Base-by-base conservation (phyloP, 2,329 filamentous ascomycete species). In the Juglanconis oblonga region DNA sequence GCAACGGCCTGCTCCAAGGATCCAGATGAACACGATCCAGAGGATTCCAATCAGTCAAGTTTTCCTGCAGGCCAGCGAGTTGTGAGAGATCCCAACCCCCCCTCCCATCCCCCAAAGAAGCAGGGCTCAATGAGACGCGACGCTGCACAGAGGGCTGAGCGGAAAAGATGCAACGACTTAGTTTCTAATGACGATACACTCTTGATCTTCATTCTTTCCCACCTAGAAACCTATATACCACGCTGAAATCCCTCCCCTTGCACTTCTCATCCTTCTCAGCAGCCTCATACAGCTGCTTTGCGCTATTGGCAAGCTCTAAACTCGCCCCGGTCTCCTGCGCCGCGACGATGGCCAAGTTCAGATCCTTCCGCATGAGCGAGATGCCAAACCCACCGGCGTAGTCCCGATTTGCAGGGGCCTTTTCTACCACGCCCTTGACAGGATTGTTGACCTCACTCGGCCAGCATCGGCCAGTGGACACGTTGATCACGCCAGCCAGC, bases 381-480 rank as follows among this genome's bases (percentile, higher is more conserved):
- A 94, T 84, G 2, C 89, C 89, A 66, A 94, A 95, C 0, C 91
- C 91, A 50, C 91, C 91, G 17, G 78, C 74, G 68, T 92, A 99
- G 57, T 89, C 92, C 59, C 89, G 81, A 57, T 81, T 84, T 0
- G 92, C 89, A 0, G 94, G 92, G 2, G 91, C 85, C 0, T 82
- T 85, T 62, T 88, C 86, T 29, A 94, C 82, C 0, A 97, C 92
- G 13, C 92, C 93, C 10, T 87, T 87, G 3, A 98, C 92, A 0
- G 95, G 95, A 71, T 98, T 98, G 76, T 99, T 99, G 64, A 96
- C 80, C 76, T 97, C 93, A 68, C 89, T 95, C 1, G 94, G 92
- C 95, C 95, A 99, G 81, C 93, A 98, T 65, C 83, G 86, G n/a
- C 95, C 95, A 0, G 94, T 97, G 67, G 91, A 95, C 3, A 90